Evolutionary conservation across 345 rosid genomes (phyloP), one percentile per base, ranked within the genome.

Genomic region (Combretum micranthum): DNA sequence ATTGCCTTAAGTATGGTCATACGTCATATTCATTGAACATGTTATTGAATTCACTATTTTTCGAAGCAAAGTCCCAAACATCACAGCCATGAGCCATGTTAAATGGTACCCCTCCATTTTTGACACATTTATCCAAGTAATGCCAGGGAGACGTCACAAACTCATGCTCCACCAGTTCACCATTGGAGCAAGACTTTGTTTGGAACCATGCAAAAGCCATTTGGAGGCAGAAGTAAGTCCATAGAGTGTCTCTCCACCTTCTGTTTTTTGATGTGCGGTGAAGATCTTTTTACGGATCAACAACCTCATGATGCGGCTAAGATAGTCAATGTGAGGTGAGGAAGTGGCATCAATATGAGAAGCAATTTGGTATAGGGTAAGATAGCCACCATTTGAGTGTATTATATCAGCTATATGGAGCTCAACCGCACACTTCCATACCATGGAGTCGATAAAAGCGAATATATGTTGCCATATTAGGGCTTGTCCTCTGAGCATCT

Each of bases 351-450:
- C 50, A 12, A 69, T 46, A 13, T 15, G 17, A 9, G 73, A 64
- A 60, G 71, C 68, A 0, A 78, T 66, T 2, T 67, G 64, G 59
- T 67, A 55, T 43, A 68, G 15, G 7, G 69, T 50, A 44, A 69
- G 32, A 0, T 62, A 61, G 45, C 47, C 32, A 5, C 55, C 70
- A 14, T 64, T 57, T 0, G 66, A 68, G 39, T 55, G 54, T 9
- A 78, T 72, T 9, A 71, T 69, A 6, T 73, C 69, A 10, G 81
- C 52, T 37, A 73, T 32, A 2, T 56, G 15, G 11, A 77, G 75
- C 67, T 73, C 73, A 5, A 76, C 61, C 9, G 67, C 65, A 60
- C 64, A 64, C 18, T 59, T 76, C 52, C 72, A 45, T 0, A 50
- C 73, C 64, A 77, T 62, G 3, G 75, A 64, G 32, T 67, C 71